These are phyloP conservation scores for Lumnitzera littorea DNA, from an alignment of 345 rosid species.

Conservation along the genomic window DNA sequence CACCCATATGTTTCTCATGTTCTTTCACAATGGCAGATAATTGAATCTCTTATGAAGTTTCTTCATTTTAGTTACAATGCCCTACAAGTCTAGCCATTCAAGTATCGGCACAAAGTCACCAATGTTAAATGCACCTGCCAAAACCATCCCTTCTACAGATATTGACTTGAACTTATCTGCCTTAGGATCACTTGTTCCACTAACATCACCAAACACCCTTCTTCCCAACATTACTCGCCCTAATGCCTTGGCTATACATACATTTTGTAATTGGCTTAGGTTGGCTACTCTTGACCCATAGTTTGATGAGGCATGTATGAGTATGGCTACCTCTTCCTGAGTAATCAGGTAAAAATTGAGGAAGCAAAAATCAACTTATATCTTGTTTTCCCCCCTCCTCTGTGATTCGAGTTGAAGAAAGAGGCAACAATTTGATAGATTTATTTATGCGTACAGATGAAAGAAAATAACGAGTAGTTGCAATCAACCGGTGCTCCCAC, in stretches of 20 bases:
- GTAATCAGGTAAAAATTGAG: background rate
- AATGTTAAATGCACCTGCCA: constrained; percentile 78
- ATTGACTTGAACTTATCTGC: constrained; percentile 84
- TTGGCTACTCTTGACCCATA: constrained; percentile 27
- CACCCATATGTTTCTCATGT: constrained; percentile 31
- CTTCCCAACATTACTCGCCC: constrained; percentile 76
- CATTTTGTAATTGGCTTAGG: constrained; percentile 54
- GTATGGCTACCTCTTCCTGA: constrained; percentile 54
- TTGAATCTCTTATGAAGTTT: constrained; percentile 69
- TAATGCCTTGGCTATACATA: constrained; percentile 66
- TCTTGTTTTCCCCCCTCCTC: no score
- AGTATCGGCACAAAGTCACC: constrained; percentile 79
- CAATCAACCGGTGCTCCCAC: no score
- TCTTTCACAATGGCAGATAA: constrained; percentile 54
- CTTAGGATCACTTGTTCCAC: constrained; percentile 37
- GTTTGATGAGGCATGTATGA: constrained; percentile 34
- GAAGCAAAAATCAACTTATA: no score
- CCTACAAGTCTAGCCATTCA: constrained; percentile 80
- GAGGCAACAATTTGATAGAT: no score
- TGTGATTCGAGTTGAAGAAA: no score
- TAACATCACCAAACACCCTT: constrained; percentile 54
- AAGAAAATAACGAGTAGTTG: no score
- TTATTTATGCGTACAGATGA: no score
- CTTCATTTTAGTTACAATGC: constrained; percentile 84
- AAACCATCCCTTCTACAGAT: constrained; percentile 79